Conservation (phyloP, 306 rosid genomes). For the Cajanus cajan region DNA sequence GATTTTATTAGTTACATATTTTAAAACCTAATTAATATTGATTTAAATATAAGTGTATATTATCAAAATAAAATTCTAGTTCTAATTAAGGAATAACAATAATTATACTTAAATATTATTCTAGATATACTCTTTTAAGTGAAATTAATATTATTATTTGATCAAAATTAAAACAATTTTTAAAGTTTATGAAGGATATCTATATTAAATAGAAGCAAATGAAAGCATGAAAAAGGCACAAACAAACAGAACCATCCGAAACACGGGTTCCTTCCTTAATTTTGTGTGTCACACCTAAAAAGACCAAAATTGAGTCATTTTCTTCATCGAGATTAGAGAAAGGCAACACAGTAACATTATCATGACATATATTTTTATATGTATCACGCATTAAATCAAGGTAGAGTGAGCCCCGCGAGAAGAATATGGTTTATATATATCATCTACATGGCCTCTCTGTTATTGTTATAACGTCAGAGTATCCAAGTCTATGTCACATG, state of each 20-base stretch:
- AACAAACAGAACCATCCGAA: slow-evolving; percentile 25
- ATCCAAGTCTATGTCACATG: slow-evolving; percentile 23
- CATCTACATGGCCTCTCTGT: slow-evolving; percentile 13
- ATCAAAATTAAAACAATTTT: too few species aligned
- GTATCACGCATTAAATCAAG: slow-evolving; percentile 27
- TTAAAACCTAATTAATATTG: too few species aligned
- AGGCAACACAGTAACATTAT: slow-evolving; percentile 34
- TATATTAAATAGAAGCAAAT: too few species aligned
- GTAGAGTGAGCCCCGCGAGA: not conserved
- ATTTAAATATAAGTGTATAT: too few species aligned
- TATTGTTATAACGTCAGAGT: slow-evolving; percentile 21
- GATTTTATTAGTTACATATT: too few species aligned
- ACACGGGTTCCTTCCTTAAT: not conserved
- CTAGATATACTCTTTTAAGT: too few species aligned
- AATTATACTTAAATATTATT: too few species aligned
- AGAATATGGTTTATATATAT: not conserved
- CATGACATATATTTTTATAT: slow-evolving; percentile 21
- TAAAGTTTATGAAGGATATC: too few species aligned
- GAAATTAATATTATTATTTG: too few species aligned
- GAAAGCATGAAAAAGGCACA: slow-evolving; percentile 15
- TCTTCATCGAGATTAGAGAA: slow-evolving; percentile 29
- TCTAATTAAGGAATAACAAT: too few species aligned
- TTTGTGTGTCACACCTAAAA: slow-evolving; percentile 24
- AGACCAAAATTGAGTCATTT: slow-evolving; percentile 14
- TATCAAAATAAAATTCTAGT: too few species aligned